A percentile compares a stretch with the other conserved stretches of the same genome.
These are phyloP conservation scores for Persicaria maculosa DNA, from an alignment of 148 eudicot species.

Conservation along the genomic window DNA sequence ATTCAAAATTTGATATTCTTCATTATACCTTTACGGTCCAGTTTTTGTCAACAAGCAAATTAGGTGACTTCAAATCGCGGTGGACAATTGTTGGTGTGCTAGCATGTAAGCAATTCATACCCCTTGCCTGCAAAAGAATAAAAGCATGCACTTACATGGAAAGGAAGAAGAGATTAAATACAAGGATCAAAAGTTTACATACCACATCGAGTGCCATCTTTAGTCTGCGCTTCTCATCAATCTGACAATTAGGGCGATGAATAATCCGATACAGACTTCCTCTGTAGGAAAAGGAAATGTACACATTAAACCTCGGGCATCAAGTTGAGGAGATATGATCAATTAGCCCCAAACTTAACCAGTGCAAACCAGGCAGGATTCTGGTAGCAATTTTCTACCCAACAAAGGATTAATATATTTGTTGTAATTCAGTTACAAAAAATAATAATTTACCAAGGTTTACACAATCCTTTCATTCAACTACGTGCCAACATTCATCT, in stretches of 20 bases:
- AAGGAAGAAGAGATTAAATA: not conserved
- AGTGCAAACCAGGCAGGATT: not conserved
- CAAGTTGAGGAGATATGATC: not conserved
- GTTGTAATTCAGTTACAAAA: not conserved
- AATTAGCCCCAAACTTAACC: not conserved
- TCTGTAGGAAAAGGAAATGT: constrained; percentile 36
- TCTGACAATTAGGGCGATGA: constrained; percentile 92
- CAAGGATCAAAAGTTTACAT: constrained; percentile 18
- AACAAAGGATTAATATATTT: not conserved
- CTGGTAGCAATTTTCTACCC: constrained; percentile 1
- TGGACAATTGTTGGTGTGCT: constrained; percentile 96
- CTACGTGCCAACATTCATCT: not conserved
- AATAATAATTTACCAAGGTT: not conserved
- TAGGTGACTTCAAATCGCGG: constrained; percentile 97
- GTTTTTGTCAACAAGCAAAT: constrained; percentile 92
- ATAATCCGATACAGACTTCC: constrained; percentile 97
- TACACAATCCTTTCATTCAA: constrained; percentile 1
- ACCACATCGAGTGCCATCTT: constrained; percentile 99
- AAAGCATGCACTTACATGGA: constrained; percentile 8
- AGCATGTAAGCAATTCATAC: constrained; percentile 96
- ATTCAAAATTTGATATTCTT: not conserved
- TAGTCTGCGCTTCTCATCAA: constrained; percentile 90
- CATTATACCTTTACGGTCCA: constrained; percentile 91
- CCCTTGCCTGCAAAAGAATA: constrained; percentile 65
- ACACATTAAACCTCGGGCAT: constrained; percentile 11